These are phyloP conservation scores for Podila epicladia DNA, from an alignment of 192 early-diverging fungal species.

Conservation along the genomic window DNA sequence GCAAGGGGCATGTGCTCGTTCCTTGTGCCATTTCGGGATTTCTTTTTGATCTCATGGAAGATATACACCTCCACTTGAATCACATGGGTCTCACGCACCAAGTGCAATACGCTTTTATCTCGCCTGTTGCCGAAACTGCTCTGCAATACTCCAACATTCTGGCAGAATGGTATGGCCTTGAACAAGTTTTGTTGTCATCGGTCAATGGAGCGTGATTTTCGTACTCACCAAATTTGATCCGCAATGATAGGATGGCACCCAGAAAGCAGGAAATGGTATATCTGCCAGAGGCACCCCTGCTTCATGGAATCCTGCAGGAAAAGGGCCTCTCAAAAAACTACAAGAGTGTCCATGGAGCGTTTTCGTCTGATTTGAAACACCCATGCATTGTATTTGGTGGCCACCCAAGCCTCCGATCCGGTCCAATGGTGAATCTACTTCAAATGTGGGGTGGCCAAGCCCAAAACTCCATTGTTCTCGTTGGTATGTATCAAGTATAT, in stretches of 20 bases:
- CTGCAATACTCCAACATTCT: constrained; percentile 85
- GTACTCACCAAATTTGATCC: too few relatives aligned
- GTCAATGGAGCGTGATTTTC: not conserved
- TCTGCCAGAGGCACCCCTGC: constrained; percentile 66
- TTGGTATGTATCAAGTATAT: constrained; percentile 49
- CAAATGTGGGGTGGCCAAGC: constrained; percentile 58
- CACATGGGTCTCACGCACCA: constrained; percentile 63
- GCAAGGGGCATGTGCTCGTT: constrained; percentile 74
- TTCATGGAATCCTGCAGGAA: constrained; percentile 60
- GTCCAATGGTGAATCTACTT: constrained; percentile 54
- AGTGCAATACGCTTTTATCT: constrained; percentile 75
- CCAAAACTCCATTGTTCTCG: constrained; percentile 58
- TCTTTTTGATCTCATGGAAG: constrained; percentile 78
- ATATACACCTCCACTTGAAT: constrained; percentile 64
- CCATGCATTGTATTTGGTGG: constrained; percentile 73
- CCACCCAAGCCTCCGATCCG: constrained; percentile 54
- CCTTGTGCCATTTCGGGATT: constrained; percentile 74
- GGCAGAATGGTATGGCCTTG: constrained; percentile 77
- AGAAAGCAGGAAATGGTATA: constrained; percentile 73
- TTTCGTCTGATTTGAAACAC: constrained; percentile 52
- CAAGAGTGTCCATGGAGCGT: constrained; percentile 48
- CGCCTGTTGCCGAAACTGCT: constrained; percentile 78
- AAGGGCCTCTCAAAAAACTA: constrained; percentile 52
- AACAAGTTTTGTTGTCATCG: not conserved
- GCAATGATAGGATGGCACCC: constrained; percentile 63